These are phyloP conservation scores for Nemania abortiva DNA, from an alignment of 2,329 filamentous ascomycete genomes.

Conservation along the genomic window DNA sequence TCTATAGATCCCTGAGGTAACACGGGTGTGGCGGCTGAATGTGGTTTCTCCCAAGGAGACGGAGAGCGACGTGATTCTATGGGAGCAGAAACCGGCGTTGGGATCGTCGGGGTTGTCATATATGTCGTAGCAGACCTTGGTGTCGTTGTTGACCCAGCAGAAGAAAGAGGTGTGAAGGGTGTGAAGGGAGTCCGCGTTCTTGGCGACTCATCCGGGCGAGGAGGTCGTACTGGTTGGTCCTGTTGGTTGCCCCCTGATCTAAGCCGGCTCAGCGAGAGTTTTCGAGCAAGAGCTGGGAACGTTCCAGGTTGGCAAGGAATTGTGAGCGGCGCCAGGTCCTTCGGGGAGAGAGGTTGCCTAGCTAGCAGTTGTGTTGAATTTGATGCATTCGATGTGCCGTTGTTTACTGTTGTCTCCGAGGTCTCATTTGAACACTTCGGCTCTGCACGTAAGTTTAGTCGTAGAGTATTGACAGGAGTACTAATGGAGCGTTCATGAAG, in stretches of 20 bases:
- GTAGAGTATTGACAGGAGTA: slow-evolving; percentile 66
- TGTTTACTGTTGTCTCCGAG: background rate
- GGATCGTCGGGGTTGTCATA: slow-evolving; percentile 56
- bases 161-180: slow-evolving; percentile 59
- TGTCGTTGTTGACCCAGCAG: slow-evolving; percentile 56
- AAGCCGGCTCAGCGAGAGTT: slow-evolving; percentile 60
- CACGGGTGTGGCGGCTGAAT: slow-evolving; percentile 43
- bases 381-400: slow-evolving; percentile 18
- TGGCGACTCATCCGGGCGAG: slow-evolving; percentile 62
- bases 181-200: slow-evolving; percentile 56
- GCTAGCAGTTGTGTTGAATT: slow-evolving; percentile 36
- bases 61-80: slow-evolving; percentile 59
- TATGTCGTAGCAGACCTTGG: slow-evolving; percentile 62
- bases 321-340: slow-evolving; percentile 66
- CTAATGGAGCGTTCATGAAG: slow-evolving; percentile 74
- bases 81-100: slow-evolving; percentile 65
- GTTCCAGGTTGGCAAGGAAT: slow-evolving; percentile 61
- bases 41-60: slow-evolving; percentile 58
- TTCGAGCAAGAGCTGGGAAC: slow-evolving; percentile 52
- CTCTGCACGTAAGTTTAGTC: slow-evolving; percentile 58
- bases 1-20: slow-evolving; percentile 49
- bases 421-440: slow-evolving; percentile 40
- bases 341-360: slow-evolving; percentile 63
- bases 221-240: slow-evolving; percentile 57
- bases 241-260: slow-evolving; percentile 59